Percentiles rank a stretch among this genome's conserved stretches.
phyloP scores from a whole-genome alignment of 2,329 filamentous ascomycete genomes.

The Monascus ruber region DNA sequence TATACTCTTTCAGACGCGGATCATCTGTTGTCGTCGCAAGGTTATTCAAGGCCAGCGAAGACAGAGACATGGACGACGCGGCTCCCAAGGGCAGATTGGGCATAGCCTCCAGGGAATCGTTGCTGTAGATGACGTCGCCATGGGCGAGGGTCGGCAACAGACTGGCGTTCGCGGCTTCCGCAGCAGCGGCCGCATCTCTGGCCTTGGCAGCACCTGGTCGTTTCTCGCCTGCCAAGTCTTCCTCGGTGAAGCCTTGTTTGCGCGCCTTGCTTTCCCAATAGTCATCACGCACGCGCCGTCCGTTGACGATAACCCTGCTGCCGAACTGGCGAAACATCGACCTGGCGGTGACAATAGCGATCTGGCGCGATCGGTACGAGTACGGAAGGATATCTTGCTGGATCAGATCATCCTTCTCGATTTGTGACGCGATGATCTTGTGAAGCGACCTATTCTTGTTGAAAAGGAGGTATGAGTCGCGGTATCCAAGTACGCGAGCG shows the following conservation, averaged over 20 bases:
- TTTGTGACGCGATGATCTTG: conserved; percentile 94
- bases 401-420: conserved; percentile 94
- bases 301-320: conserved; percentile 81
- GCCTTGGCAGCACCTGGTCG: conserved; percentile 83
- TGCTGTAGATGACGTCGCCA: conserved; percentile 81
- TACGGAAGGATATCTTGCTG: conserved; percentile 91
- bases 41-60: conserved; percentile 75
- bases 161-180: conserved; percentile 51
- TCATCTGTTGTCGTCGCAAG: conserved; percentile 67
- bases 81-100: conserved; percentile 60
- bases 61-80: conserved; percentile 51
- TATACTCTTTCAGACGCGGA: conserved; percentile 67
- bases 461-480: conserved; percentile 95
- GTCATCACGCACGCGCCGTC: conserved; percentile 84
- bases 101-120: conserved; percentile 52
- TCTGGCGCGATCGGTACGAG: conserved; percentile 95
- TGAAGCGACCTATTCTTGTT: conserved; percentile 95
- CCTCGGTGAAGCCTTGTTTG: conserved; percentile 96
- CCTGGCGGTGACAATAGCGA: conserved; percentile 90
- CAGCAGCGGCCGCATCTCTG: conserved; percentile 54
- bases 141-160: conserved; percentile 54
- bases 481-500: conserved; percentile 81
- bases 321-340: conserved; percentile 99
- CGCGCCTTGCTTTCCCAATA: conserved; percentile 97
- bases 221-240: conserved; percentile 91